These are phyloP conservation scores for Orbilia quercus DNA, from an alignment of 2,329 filamentous ascomycete genomes.

Conservation along the genomic window DNA sequence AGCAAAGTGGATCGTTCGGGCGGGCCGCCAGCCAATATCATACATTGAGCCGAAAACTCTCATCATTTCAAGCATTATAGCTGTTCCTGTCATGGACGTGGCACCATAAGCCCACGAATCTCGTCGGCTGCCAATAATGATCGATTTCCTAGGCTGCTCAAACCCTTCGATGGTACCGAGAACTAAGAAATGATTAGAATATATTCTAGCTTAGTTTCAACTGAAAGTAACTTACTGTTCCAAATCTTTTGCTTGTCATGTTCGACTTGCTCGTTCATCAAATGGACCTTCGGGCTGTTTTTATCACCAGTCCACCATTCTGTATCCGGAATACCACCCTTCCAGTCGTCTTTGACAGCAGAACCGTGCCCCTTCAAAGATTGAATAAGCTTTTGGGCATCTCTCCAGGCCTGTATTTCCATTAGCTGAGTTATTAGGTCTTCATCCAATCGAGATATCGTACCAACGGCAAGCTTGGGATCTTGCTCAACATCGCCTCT, in stretches of 20 bases:
- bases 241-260: constrained; percentile 84
- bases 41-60: constrained; percentile 84
- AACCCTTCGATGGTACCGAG: constrained; percentile 85
- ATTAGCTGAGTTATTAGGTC: constrained; percentile 10
- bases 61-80: constrained; percentile 88
- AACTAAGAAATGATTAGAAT: constrained; percentile 64
- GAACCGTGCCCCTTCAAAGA: constrained; percentile 79
- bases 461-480: constrained; percentile 85
- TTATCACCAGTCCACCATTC: constrained; percentile 82
- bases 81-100: constrained; percentile 87
- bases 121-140: constrained; percentile 92
- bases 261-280: constrained; percentile 90
- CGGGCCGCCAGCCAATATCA: constrained; percentile 82
- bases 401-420: constrained; percentile 74
- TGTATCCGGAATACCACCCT: constrained; percentile 79
- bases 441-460: constrained; percentile 10
- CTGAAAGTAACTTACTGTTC: constrained; percentile 69
- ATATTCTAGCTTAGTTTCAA: neutral
- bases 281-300: constrained; percentile 78
- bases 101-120: constrained; percentile 93
- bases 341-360: constrained; percentile 76
- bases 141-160: constrained; percentile 82
- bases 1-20: constrained; percentile 95
- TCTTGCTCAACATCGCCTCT: constrained; percentile 78
- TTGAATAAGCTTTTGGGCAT: constrained; percentile 82